These are phyloP conservation scores for Silybum marianum DNA, from an alignment of 129 eudicot species.

Conservation along the genomic window DNA sequence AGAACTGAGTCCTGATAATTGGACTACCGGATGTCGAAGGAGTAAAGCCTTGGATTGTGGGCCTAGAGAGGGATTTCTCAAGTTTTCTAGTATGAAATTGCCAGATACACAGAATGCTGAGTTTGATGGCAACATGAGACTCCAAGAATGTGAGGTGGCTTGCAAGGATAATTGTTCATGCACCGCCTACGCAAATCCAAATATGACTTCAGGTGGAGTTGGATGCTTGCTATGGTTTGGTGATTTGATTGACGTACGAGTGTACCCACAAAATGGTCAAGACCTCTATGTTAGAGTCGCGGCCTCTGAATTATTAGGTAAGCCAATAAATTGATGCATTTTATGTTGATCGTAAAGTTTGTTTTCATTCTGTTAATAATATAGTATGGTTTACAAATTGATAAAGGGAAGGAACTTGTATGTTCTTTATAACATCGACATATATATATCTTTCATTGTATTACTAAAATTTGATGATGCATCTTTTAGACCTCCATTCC, in stretches of 20 bases:
- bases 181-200: neutral
- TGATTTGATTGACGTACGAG: conserved; percentile 23
- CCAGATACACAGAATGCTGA: neutral
- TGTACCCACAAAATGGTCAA: conserved; percentile 31
- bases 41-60: neutral
- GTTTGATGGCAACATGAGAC: neutral
- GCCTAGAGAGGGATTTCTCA: neutral
- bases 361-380: neutral
- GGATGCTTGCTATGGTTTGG: conserved; percentile 53
- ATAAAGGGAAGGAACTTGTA: no score
- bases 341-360: neutral
- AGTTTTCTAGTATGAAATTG: neutral
- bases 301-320: conserved; percentile 23
- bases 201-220: conserved; percentile 11
- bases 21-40: neutral
- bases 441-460: no score
- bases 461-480: conserved; percentile 1
- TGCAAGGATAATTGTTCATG: neutral
- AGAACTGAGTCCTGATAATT: neutral
- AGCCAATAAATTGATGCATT: neutral
- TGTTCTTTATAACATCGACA: no score
- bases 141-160: neutral
- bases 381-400: no score
- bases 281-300: conserved; percentile 35
- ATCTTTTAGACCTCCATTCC: neutral